Conservation (phyloP, 2,329 filamentous ascomycete genomes). For the Trichophaea hybrida region DNA sequence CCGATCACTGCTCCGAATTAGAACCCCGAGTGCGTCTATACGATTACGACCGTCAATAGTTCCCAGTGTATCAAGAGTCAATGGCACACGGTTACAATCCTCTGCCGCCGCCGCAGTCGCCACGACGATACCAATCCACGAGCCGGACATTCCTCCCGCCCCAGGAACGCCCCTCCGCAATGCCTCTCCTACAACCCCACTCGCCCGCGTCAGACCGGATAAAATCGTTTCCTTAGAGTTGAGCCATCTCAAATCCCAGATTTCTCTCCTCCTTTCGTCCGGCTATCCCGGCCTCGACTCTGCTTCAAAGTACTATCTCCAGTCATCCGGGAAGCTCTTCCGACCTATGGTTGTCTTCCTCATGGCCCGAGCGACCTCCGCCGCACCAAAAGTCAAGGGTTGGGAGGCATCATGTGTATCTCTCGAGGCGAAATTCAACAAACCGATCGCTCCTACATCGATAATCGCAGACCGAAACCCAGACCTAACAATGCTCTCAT, state of each 20-base stretch:
- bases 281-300: conserved; percentile 89
- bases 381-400: conserved; percentile 50
- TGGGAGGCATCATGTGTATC: conserved; percentile 26
- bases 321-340: conserved; percentile 91
- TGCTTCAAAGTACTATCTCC: conserved; percentile 95
- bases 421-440: conserved; percentile 37
- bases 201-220: conserved; percentile 11
- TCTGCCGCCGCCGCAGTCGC: neutral
- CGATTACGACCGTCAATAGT: neutral
- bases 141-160: neutral
- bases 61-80: neutral
- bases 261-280: conserved; percentile 19
- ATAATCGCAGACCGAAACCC: conserved; percentile 76
- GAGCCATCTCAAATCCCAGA: conserved; percentile 19
- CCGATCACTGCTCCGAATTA: conserved; percentile 2
- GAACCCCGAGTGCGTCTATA: neutral
- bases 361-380: conserved; percentile 87
- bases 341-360: conserved; percentile 86
- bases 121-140: neutral
- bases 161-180: neutral
- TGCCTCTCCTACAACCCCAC: neutral
- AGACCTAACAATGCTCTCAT: conserved; percentile 41
- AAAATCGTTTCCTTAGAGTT: conserved; percentile 18
- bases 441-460: conserved; percentile 43
- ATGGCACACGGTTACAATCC: neutral